Evolutionary conservation across 78 protist species (phyloP).

Genomic region (Guillardia theta): DNA sequence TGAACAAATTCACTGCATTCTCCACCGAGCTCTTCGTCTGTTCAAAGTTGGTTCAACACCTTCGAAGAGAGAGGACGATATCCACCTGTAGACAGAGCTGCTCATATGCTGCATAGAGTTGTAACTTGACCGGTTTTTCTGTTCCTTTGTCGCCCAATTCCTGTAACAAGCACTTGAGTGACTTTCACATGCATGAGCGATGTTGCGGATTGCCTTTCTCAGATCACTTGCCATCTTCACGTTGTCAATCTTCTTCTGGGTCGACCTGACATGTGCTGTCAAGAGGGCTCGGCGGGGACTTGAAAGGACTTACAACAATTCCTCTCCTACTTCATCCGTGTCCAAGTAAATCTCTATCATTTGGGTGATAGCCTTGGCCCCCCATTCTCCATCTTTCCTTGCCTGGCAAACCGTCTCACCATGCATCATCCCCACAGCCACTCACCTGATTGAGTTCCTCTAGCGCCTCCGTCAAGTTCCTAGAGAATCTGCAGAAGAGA

Average conservation of each 20-base stretch:
- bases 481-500: not conserved
- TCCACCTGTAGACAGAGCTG: not conserved
- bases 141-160: too few species aligned
- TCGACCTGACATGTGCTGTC: too few species aligned
- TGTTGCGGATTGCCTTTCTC: too few species aligned
- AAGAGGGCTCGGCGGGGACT: not conserved
- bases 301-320: not conserved
- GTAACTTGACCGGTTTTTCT: constrained; percentile 53
- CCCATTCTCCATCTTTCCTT: constrained; percentile 59
- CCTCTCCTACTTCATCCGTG: constrained; percentile 41
- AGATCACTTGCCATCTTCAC: too few species aligned
- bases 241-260: too few species aligned
- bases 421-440: not conserved
- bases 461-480: constrained; percentile 60
- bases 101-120: constrained; percentile 20
- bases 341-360: constrained; percentile 71
- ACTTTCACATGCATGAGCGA: too few species aligned
- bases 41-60: too few species aligned
- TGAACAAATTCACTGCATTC: constrained; percentile 7
- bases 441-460: constrained; percentile 27
- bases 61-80: too few species aligned
- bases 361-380: constrained; percentile 1
- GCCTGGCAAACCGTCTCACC: not conserved
- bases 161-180: too few species aligned
- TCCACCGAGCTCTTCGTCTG: not conserved